These are phyloP conservation scores for Ophiocordyceps camponoti-leonardi DNA, from an alignment of 2,329 filamentous ascomycete genomes.

Conservation along the genomic window DNA sequence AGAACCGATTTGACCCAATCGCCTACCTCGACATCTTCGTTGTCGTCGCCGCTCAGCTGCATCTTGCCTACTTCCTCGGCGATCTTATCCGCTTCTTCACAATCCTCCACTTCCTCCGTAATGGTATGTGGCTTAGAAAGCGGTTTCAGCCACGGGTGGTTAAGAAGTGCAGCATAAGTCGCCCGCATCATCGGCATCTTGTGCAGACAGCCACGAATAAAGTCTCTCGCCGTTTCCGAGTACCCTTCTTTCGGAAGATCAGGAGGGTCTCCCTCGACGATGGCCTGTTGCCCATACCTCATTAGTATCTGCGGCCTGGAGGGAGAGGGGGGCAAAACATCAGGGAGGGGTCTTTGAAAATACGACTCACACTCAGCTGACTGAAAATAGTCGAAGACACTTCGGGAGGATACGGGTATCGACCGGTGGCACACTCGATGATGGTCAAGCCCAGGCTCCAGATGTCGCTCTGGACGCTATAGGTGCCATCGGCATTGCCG, in stretches of 20 bases:
- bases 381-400: constrained; percentile 98
- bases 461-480: constrained; percentile 94
- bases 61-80: constrained; percentile 27
- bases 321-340: not conserved
- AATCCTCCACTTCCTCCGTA: constrained; percentile 50
- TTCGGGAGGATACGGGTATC: constrained; percentile 92
- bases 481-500: constrained; percentile 61
- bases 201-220: constrained; percentile 78
- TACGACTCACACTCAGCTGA: constrained; percentile 69
- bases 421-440: constrained; percentile 87
- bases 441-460: constrained; percentile 92
- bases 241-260: constrained; percentile 65
- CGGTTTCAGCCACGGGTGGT: constrained; percentile 72
- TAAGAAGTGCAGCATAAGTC: constrained; percentile 78
- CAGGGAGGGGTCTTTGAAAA: not conserved
- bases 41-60: constrained; percentile 17
- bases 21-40: constrained; percentile 65
- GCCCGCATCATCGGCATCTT: constrained; percentile 85
- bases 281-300: constrained; percentile 44
- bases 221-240: constrained; percentile 65
- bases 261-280: constrained; percentile 92
- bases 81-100: constrained; percentile 26
- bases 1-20: constrained; percentile 66
- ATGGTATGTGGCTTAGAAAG: constrained; percentile 65
- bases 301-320: not conserved